Conservation (phyloP, 2,329 filamentous ascomycete species). For the Phaeosphaeria sp. region DNA sequence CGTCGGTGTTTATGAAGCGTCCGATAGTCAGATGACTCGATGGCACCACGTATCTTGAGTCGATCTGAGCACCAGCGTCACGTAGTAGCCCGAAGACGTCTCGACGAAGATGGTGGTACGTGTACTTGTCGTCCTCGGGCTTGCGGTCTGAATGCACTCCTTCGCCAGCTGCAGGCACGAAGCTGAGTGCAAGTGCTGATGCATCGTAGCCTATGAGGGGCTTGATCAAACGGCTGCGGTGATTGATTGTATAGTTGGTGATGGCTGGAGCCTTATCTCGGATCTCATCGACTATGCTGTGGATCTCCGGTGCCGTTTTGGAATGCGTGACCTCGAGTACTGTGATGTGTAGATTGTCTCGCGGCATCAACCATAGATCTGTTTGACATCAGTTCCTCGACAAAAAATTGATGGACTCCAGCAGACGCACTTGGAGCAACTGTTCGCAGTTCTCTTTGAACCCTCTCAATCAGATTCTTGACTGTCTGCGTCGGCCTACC, state of each 20-base stretch:
- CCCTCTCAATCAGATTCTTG: conserved; percentile 67
- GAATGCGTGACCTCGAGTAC: conserved; percentile 85
- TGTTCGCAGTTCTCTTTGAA: conserved; percentile 71
- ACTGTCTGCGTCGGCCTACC: conserved; percentile 79
- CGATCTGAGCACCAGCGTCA: conserved; percentile 71
- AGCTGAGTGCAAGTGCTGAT: conserved; percentile 84
- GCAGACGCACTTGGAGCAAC: conserved; percentile 70
- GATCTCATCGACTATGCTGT: conserved; percentile 65
- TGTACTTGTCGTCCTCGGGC: conserved; percentile 69
- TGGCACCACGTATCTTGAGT: conserved; percentile 84
- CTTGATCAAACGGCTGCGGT: conserved; percentile 78
- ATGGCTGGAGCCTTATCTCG: conserved; percentile 64
- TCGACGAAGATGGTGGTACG: conserved; percentile 87
- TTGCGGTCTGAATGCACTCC: conserved; percentile 40
- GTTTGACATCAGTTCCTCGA: conserved; percentile 8
- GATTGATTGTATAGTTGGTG: conserved; percentile 69
- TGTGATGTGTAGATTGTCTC: conserved; percentile 81
- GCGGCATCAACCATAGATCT: conserved; percentile 89
- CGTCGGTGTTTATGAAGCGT: conserved; percentile 74
- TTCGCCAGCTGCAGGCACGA: conserved; percentile 79
- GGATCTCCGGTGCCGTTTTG: conserved; percentile 72
- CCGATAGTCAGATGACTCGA: conserved; percentile 89
- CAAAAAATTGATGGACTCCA: background rate
- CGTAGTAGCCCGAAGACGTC: conserved; percentile 73
- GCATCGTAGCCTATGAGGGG: conserved; percentile 85